Percentiles rank a stretch among this genome's conserved stretches.
Evolutionary conservation across 2,329 filamentous ascomycete genomes (phyloP).

Genomic region (Sclerotinia subarctica): DNA sequence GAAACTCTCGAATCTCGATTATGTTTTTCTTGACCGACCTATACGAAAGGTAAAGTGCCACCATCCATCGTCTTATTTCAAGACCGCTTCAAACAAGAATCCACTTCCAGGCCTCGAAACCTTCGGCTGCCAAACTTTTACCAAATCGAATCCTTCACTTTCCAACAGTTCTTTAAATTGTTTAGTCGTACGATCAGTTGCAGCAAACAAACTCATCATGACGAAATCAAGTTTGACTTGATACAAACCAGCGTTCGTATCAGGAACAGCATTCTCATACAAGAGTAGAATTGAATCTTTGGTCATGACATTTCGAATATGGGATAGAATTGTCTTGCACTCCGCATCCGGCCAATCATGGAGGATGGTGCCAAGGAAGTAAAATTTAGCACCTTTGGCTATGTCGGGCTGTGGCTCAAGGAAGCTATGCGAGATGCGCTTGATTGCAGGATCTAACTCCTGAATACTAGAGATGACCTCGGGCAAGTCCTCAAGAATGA

Average conservation of each 20-base stretch:
- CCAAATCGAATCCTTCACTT: conserved; percentile 7
- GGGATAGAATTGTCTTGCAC: conserved; percentile 36
- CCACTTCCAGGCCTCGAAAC: background rate
- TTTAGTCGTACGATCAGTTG: conserved; percentile 41
- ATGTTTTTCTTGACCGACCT: background rate
- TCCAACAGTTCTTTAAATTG: conserved; percentile 41
- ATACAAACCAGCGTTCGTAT: conserved; percentile 34
- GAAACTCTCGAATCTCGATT: background rate
- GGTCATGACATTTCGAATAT: conserved; percentile 31
- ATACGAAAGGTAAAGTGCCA: background rate
- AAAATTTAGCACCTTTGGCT: conserved; percentile 36
- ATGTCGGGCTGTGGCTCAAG: conserved; percentile 37
- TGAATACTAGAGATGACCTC: conserved; percentile 18
- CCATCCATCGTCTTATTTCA: background rate
- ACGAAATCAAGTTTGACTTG: conserved; percentile 41
- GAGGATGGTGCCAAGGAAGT: conserved; percentile 40
- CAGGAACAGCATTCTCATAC: conserved; percentile 44
- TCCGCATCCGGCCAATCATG: conserved; percentile 43
- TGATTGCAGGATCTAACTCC: conserved; percentile 28
- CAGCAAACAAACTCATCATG: conserved; percentile 42
- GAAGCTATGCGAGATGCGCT: conserved; percentile 37
- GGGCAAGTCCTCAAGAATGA: conserved; percentile 23
- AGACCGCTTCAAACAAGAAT: conserved; percentile 19
- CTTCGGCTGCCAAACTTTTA: conserved; percentile 19
- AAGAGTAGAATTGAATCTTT: conserved; percentile 44